phyloP scores from a whole-genome alignment of 192 early-diverging fungal species.

The Linnemannia zychae region DNA sequence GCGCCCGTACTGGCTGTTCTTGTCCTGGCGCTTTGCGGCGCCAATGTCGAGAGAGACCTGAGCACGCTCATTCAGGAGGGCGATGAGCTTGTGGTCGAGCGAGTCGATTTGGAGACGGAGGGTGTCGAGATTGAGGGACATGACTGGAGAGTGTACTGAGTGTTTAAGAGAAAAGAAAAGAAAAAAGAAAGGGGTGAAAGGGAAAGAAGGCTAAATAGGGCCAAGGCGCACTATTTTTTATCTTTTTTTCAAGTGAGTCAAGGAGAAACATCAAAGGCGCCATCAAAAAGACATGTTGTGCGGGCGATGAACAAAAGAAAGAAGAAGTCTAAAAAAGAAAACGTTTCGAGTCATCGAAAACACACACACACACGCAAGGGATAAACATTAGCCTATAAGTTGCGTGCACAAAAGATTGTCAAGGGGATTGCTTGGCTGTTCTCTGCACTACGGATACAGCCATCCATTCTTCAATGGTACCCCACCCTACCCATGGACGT shows the following conservation, averaged over 20 bases:
- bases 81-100: conserved; percentile 80
- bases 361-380: neutral
- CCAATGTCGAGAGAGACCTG: conserved; percentile 85
- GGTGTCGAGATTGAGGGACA: conserved; percentile 62
- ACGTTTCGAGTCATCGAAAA: neutral
- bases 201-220: neutral
- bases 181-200: neutral
- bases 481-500: no score
- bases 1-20: conserved; percentile 24
- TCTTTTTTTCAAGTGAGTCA: conserved; percentile 11
- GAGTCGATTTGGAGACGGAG: conserved; percentile 79
- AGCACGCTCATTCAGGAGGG: conserved; percentile 87
- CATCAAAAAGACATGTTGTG: neutral
- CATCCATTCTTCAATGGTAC: no score
- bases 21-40: conserved; percentile 69
- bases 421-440: no score
- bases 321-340: neutral
- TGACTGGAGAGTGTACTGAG: neutral
- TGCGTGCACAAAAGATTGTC: neutral
- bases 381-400: neutral
- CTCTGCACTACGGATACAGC: no score
- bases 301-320: neutral
- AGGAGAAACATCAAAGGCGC: conserved; percentile 3
- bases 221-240: neutral
- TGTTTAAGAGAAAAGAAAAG: neutral